Conservation (phyloP, 2,329 filamentous ascomycete species). For the Microsporum ferrugineum region DNA sequence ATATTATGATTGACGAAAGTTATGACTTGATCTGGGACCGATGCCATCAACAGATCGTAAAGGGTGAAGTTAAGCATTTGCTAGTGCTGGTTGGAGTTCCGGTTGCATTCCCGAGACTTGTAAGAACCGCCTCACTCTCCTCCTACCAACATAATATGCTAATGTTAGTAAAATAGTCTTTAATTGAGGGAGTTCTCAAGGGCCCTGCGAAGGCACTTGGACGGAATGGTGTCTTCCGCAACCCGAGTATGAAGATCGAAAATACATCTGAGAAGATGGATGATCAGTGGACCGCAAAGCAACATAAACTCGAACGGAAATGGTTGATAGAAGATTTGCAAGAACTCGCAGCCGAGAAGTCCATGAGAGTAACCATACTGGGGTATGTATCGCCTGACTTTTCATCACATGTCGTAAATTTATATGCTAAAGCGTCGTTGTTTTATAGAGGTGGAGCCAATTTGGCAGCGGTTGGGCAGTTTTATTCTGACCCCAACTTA, state of each 20-base stretch:
- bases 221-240: conserved; percentile 66
- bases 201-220: conserved; percentile 82
- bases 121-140: conserved; percentile 34
- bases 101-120: conserved; percentile 66
- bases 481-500: conserved; percentile 82
- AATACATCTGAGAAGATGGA: conserved; percentile 85
- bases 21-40: conserved; percentile 82
- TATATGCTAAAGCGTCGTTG: not conserved
- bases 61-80: conserved; percentile 78
- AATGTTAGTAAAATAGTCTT: conserved; percentile 44
- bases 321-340: conserved; percentile 84
- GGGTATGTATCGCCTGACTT: conserved; percentile 38
- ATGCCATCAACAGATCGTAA: conserved; percentile 67
- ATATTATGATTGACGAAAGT: conserved; percentile 67
- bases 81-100: conserved; percentile 78
- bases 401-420: not conserved
- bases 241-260: conserved; percentile 77
- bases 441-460: conserved; percentile 72
- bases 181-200: conserved; percentile 61
- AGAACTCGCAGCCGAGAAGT: conserved; percentile 85
- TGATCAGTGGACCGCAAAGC: conserved; percentile 94
- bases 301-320: conserved; percentile 81
- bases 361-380: conserved; percentile 79
- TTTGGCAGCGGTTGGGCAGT: conserved; percentile 81
- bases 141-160: conserved; percentile 20